Conservation (phyloP, 73 alveolate genomes). For the Paramecium sexaurelia region DNA sequence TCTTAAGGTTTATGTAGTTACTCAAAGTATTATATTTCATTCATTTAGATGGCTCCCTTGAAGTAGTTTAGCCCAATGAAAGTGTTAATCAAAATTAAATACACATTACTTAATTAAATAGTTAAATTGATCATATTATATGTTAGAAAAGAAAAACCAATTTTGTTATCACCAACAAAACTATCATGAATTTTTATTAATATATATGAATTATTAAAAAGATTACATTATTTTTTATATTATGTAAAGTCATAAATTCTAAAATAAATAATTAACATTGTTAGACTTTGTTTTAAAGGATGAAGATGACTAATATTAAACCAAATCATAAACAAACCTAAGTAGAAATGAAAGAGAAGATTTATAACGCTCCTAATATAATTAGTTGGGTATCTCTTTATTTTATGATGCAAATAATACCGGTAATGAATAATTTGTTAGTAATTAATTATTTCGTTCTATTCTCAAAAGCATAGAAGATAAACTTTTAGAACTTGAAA, state of each 20-base stretch:
- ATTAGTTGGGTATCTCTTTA: conserved; percentile 13
- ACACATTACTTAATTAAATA: conserved; percentile 4
- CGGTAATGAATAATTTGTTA: conserved; percentile 17
- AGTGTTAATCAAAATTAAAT: not conserved
- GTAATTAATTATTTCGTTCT: not conserved
- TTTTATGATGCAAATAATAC: conserved; percentile 14
- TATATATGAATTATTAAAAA: not conserved
- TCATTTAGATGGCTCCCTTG: conserved; percentile 39
- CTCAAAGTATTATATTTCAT: not conserved
- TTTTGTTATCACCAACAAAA: not conserved
- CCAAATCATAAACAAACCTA: not conserved
- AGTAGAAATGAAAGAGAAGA: not conserved
- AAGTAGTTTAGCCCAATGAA: not conserved
- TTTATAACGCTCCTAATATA: not conserved
- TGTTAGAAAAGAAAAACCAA: not conserved
- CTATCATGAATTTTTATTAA: conserved; percentile 40
- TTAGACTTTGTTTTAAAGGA: not conserved
- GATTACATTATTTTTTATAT: not conserved
- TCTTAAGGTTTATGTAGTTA: not conserved
- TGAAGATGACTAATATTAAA: not conserved
- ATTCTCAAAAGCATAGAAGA: conserved; percentile 29
- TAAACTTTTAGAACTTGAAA: conserved; percentile 28
- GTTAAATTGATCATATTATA: not conserved
- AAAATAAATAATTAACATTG: not conserved
- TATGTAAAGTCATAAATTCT: not conserved